Base-by-base conservation (phyloP, 257 asterid species). In the Petunia secreta region DNA sequence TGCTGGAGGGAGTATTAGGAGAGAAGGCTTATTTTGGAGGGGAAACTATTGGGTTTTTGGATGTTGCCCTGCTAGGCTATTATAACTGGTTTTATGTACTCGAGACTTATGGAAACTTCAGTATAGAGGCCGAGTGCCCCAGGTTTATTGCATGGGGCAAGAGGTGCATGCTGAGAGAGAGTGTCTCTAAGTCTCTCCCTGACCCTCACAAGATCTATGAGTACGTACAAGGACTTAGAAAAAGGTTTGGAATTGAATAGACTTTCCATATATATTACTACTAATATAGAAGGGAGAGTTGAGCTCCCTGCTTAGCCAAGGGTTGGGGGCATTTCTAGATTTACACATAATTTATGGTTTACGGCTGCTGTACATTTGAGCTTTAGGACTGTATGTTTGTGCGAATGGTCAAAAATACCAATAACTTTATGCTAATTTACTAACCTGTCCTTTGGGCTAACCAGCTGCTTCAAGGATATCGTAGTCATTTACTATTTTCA, bases 151-250 rank as follows among this genome's bases (percentile, higher is more conserved):
- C 53, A 36, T 65, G 82, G 82, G 79, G 62, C 16, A 80, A 80
- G 15, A 80, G 79, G 79, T 80, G 83, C 69, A 36, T 69, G 79
- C 79, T 68, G 58, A 80, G 77, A 0, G 83, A 80, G 0, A 80
- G 79, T 69, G 83, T 80, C 4, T 68, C 83, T 15, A 69, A 68
- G 69, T 6, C 79, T 13, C 79, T 80, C 15, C 60, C 78, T 54
- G 69, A 80, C 43, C 25, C 62, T 69, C 5, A 11, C 2, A 68
- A 80, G 57, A 68, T 80, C 8, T 41, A 40, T 25, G 83, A 80
- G 67, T 68, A 67, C 13, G 78, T 43, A n/a, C 36, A 39, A 1
- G 25, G 25, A 2, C 10, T 38, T 0, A 62, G 69, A 60, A 62
- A 78, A 0, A 9, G 14, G 52, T 14, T 5, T 53, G 75, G 76